Evolutionary conservation across 2,329 filamentous ascomycete species (phyloP), one percentile per base, ranked within the genome.

Genomic region (Diplodia mutila): DNA sequence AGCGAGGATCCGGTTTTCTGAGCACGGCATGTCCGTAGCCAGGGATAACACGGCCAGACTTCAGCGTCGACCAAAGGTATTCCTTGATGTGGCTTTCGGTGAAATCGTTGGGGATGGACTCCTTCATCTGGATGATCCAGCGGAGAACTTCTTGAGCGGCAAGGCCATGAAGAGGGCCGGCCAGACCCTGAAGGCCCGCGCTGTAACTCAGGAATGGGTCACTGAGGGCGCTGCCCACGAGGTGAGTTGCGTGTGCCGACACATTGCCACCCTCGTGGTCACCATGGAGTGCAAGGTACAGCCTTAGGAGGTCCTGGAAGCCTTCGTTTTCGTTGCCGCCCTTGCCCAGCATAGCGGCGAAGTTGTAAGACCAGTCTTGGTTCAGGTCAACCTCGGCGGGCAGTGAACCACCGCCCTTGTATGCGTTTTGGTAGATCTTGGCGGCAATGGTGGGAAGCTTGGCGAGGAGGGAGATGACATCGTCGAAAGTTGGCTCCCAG

Each of bases 291-390:
- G 95, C 94, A 27, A 99, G 89, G 82, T 99, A 99, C 37, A 99
- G 84, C 73, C 95, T 89, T 70, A 99, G 87, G 23, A 99, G 86
- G 76, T 99, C 95, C 79, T 98, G 94, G 86, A 99, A 97, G 79
- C 92, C 91, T 82, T 94, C 92, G 74, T 98, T 90, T 81, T 97
- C 85, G 80, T 90, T 88, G 72, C 93, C 93, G 61, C 90, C 88
- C 84, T 96, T 97, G 76, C 94, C 94, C 65, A 98, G 87, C 89
- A 98, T 93, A 72, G 93, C 92, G 54, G 95, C 95, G 76, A 97
- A 99, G 86, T 99, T 99, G 86, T 97, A 97, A 0, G 94, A 91
- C 95, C 95, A 99, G 81, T 99, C 95, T 82, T 97, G 92, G 73
- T 91, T 86, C 68, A 88, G 81, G 75, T 99, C 94, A 61, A 96